Conservation (phyloP, 192 early-diverging fungal genomes). For the Coemansia sp. region DNA sequence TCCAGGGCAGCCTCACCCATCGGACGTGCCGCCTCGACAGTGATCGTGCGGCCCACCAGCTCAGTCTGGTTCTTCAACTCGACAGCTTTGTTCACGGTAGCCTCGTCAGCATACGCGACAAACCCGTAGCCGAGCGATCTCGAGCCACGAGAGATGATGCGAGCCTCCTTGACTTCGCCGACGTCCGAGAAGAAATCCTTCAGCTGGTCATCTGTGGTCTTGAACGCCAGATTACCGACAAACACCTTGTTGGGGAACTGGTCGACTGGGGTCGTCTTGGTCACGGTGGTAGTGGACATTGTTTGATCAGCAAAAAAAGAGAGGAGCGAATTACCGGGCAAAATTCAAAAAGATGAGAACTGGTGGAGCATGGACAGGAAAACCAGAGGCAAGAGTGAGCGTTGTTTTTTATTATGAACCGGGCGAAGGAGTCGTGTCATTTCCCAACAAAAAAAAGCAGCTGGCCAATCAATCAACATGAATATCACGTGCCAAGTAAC, state of each 20-base stretch:
- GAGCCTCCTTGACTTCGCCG: slow-evolving; percentile 70
- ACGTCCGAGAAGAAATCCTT: slow-evolving; percentile 68
- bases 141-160: slow-evolving; percentile 74
- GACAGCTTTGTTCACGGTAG: slow-evolving; percentile 70
- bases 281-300: slow-evolving; percentile 37
- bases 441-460: not conserved
- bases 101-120: slow-evolving; percentile 75
- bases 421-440: not conserved
- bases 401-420: no score
- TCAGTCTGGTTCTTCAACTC: slow-evolving; percentile 72
- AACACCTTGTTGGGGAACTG: slow-evolving; percentile 75
- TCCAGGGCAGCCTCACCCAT: slow-evolving; percentile 33
- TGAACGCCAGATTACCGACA: slow-evolving; percentile 92
- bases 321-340: not conserved
- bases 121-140: slow-evolving; percentile 95
- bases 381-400: no score
- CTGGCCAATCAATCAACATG: not conserved
- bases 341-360: slow-evolving; percentile 1
- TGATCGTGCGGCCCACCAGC: slow-evolving; percentile 83
- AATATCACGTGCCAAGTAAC: not conserved
- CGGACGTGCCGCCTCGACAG: slow-evolving; percentile 83
- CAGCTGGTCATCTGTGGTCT: slow-evolving; percentile 78
- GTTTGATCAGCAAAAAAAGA: slow-evolving; percentile 5
- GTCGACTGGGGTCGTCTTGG: slow-evolving; percentile 20
- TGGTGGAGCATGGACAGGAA: no score